phyloP scores from a whole-genome alignment of 2,329 filamentous ascomycete species.

The Phoma sp. region DNA sequence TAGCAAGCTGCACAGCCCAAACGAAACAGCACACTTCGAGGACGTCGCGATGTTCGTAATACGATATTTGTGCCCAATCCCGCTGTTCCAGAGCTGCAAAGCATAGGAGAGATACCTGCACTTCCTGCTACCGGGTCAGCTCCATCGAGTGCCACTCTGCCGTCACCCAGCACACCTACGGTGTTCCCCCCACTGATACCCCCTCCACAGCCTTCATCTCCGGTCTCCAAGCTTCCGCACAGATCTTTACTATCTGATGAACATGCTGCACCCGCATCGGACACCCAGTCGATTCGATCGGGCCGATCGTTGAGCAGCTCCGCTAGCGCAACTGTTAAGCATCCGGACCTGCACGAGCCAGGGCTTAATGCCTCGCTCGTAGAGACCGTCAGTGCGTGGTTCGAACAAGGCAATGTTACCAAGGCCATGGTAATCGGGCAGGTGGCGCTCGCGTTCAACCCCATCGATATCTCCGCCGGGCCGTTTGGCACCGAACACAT shows the following conservation, averaged over 20 bases:
- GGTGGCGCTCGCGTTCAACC: slow-evolving; percentile 84
- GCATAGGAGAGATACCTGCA: slow-evolving; percentile 44
- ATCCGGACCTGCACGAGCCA: slow-evolving; percentile 79
- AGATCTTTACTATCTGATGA: slow-evolving; percentile 54
- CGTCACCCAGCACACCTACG: slow-evolving; percentile 9
- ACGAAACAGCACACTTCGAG: slow-evolving; percentile 75
- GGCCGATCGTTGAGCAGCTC: slow-evolving; percentile 77
- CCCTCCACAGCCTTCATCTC: slow-evolving; percentile 43
- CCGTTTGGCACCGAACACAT: slow-evolving; percentile 66
- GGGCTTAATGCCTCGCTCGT: slow-evolving; percentile 89
- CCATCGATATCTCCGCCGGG: slow-evolving; percentile 53
- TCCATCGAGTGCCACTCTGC: slow-evolving; percentile 23
- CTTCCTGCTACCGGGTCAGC: slow-evolving; percentile 23
- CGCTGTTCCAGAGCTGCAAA: slow-evolving; percentile 46
- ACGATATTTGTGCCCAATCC: slow-evolving; percentile 77
- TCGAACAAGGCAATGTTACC: slow-evolving; percentile 75
- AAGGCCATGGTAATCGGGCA: slow-evolving; percentile 82
- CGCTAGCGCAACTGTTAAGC: slow-evolving; percentile 67
- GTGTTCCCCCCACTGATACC: slow-evolving; percentile 26
- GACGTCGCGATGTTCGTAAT: slow-evolving; percentile 88
- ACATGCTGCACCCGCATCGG: slow-evolving; percentile 67
- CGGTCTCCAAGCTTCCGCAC: slow-evolving; percentile 45
- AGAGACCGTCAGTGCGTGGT: slow-evolving; percentile 86
- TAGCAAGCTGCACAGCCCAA: slow-evolving; percentile 63
- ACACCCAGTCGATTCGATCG: slow-evolving; percentile 91